Evolutionary conservation across 371 early-diverging fungal species (phyloP).

Genomic region (Conidiobolus incongruus): DNA sequence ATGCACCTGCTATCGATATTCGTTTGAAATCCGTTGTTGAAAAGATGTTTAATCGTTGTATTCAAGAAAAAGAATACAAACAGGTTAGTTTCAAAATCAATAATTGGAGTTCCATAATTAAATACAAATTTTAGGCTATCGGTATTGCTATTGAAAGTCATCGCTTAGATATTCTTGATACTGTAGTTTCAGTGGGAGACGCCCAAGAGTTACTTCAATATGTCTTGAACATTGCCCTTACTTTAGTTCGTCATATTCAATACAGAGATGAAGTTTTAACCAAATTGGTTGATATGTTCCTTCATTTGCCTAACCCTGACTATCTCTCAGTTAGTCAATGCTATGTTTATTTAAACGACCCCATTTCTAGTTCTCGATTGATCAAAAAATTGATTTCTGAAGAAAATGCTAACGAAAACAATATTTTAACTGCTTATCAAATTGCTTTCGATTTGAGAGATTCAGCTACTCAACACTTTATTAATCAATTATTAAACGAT

Average conservation of each 20-base stretch:
- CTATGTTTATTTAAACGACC: constrained; percentile 69
- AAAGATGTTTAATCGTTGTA: constrained; percentile 81
- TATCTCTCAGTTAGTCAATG: constrained; percentile 80
- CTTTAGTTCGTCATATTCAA: constrained; percentile 52
- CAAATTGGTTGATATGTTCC: constrained; percentile 27
- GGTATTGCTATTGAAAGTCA: constrained; percentile 86
- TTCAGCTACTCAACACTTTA: constrained; percentile 84
- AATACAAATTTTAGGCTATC: constrained; percentile 28
- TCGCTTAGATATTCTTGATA: constrained; percentile 71
- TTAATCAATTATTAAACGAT: constrained; percentile 37
- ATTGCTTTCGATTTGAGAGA: constrained; percentile 91
- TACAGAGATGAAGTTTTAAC: constrained; percentile 17
- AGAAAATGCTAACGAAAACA: constrained; percentile 10
- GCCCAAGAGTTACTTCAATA: constrained; percentile 49
- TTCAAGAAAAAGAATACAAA: constrained; percentile 59
- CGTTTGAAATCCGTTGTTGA: constrained; percentile 73
- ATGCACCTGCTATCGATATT: constrained; percentile 31
- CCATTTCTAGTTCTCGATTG: constrained; percentile 40
- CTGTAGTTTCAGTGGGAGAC: constrained; percentile 48
- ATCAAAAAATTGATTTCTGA: constrained; percentile 33
- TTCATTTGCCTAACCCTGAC: constrained; percentile 56
- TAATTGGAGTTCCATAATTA: not conserved
- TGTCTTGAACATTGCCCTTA: constrained; percentile 56
- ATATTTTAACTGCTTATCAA: constrained; percentile 74
- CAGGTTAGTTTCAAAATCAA: constrained; percentile 22